These are phyloP conservation scores for Cryptosporidium xiaoi DNA, from an alignment of 169 alveolate species.

Conservation along the genomic window DNA sequence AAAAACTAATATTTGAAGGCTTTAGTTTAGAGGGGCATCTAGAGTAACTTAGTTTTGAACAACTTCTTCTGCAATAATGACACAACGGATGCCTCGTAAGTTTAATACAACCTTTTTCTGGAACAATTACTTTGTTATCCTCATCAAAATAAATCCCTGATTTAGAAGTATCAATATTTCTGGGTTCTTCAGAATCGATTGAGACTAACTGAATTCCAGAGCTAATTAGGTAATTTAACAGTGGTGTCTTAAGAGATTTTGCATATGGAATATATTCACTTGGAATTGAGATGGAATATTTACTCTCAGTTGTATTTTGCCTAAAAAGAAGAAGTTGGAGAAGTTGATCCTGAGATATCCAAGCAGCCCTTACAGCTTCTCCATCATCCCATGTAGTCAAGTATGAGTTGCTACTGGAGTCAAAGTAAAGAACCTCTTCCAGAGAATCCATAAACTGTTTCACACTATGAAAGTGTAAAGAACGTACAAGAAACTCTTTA, in stretches of 20 bases:
- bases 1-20: constrained; percentile 8
- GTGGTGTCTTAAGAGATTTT: constrained; percentile 22
- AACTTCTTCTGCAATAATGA: constrained; percentile 67
- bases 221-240: constrained; percentile 13
- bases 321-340: constrained; percentile 64
- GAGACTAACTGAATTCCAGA: constrained; percentile 26
- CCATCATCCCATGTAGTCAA: constrained; percentile 75
- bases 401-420: constrained; percentile 13
- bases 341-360: constrained; percentile 70
- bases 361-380: constrained; percentile 66
- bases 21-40: constrained; percentile 67
- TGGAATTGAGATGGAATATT: constrained; percentile 59
- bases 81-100: constrained; percentile 59
- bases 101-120: constrained; percentile 42
- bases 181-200: not conserved
- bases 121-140: not conserved
- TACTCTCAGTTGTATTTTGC: constrained; percentile 54
- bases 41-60: constrained; percentile 40
- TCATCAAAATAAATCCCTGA: not conserved
- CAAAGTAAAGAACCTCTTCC: constrained; percentile 67
- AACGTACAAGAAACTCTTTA: constrained; percentile 26
- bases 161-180: not conserved
- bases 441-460: constrained; percentile 67
- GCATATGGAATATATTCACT: constrained; percentile 64
- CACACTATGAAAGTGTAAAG: constrained; percentile 60